Base-by-base conservation (phyloP, 148 eudicot species). In the Vaccinium myrtillus region DNA sequence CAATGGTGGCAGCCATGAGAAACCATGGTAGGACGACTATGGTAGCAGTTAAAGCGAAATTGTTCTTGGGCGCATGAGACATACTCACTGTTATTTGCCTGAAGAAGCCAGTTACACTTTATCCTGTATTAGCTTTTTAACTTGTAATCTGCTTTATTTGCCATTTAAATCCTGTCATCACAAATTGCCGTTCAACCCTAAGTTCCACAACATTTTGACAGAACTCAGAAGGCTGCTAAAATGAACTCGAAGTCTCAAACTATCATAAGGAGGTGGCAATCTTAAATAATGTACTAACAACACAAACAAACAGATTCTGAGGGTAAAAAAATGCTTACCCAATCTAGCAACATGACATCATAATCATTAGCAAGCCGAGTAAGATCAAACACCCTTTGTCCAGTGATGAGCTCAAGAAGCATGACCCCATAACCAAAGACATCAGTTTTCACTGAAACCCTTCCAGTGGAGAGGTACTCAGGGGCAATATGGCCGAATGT, bases 401-500 rank as follows among this genome's bases (percentile, higher is more conserved):
- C 94, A 36, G 93, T 92, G 49, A 91, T 85, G 75, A 91, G 91
- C 88, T 92, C 94, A 74, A 92, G 89, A 88, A 92, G 94, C 94
- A 91, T 92, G 69, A 90, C 88, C 46, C 94, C 94, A 69, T 91
- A 92, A 5, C 94, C 91, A 77, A 91, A 92, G 39, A 90, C 90
- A 86, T 92, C 94, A 13, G 93, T 91, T 83, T 92, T 92, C 75
- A 91, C 94, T 4, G 93, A 91, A 70, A 90, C 91, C 77, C 87
- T 91, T 9, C 94, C 93, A 4, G 91, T 87, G 76, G 92, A 90
- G 14, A 92, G 83, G 80, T 92, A 92, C 79, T 92, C 93, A 0
- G 93, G 94, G 48, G 93, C 94, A 70, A 92, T 92, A 80, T 92
- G 94, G 36, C 94, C 94, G 25, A 92, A 86, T 11, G 93, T 92